phyloP scores from a whole-genome alignment of 805 yeast genomes.

The Suhomyces sp. region DNA sequence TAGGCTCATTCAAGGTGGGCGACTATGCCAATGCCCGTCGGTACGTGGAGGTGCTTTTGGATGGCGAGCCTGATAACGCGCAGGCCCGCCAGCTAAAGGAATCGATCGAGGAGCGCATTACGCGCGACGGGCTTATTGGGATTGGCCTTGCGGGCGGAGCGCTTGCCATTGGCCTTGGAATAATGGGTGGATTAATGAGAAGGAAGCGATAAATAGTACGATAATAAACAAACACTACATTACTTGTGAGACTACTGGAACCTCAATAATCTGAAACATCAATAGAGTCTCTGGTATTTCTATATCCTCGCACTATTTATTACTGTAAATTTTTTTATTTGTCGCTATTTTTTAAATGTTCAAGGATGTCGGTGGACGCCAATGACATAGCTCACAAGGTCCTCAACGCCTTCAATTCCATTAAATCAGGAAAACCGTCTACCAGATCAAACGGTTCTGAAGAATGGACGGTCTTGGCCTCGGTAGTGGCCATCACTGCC shows the following conservation, averaged over 20 bases:
- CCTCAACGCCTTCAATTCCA: slow-evolving; percentile 25
- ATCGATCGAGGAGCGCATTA: slow-evolving; percentile 79
- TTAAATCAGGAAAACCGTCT: slow-evolving; percentile 55
- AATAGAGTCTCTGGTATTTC: too few relatives aligned
- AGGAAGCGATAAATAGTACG: slow-evolving; percentile 22
- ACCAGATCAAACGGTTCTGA: slow-evolving; percentile 57
- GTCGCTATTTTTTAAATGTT: too few relatives aligned
- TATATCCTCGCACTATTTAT: neutral
- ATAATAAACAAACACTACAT: neutral
- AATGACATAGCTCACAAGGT: slow-evolving; percentile 11
- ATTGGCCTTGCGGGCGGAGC: slow-evolving; percentile 84
- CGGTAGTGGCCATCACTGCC: slow-evolving; percentile 49
- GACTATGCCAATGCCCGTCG: slow-evolving; percentile 83
- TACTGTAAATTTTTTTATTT: neutral
- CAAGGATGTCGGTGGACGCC: too few relatives aligned
- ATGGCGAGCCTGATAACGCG: slow-evolving; percentile 78
- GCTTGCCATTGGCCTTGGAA: slow-evolving; percentile 79
- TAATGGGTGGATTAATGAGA: slow-evolving; percentile 41
- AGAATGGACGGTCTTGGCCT: slow-evolving; percentile 87
- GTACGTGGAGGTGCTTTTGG: slow-evolving; percentile 73
- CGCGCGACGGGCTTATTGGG: slow-evolving; percentile 86
- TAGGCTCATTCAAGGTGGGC: slow-evolving; percentile 86
- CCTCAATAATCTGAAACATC: too few relatives aligned
- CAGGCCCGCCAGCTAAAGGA: slow-evolving; percentile 73
- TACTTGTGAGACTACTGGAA: too few relatives aligned